Base-by-base conservation (phyloP, 2,329 filamentous ascomycete species). In the Endoconidiophora polonica region DNA sequence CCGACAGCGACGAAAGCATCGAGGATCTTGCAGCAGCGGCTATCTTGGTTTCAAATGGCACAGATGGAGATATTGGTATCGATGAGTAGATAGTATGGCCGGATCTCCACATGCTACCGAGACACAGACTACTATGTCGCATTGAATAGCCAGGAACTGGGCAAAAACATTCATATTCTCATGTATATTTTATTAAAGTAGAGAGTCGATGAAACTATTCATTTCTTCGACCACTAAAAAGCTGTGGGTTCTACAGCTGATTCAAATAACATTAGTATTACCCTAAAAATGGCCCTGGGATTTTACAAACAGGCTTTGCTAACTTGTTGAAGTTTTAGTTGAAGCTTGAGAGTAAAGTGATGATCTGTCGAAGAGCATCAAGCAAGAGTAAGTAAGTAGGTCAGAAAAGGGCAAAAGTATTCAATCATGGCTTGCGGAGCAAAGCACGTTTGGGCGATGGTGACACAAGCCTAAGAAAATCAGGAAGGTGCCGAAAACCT, bases 1-100 rank as follows among this genome's bases (percentile, higher is more conserved):
- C 49, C 3, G 29, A 45, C 16, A 53, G 47, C 4, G 51, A 49
- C n/a, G 47, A 36, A n/a, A 50, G 48, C 20, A 40, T 49, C 14
- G 37, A 41, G 29, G 51, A 48, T n/a, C 43, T 48, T 29, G 44
- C 48, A 23, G 47, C 43, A 22, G 51, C 42, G 23, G 47, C 47
- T 9, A 49, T 49, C 16, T n/a, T 51, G 18, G 38, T 51, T 37
- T 23, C 43, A 22, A 51, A 46, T 16, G 43, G 49, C 37, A 51
- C 44, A 33, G 26, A 33, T 2, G 26, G 12, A 33, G 26, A 33
- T 2, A 33, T 33, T 33, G 26, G 26, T 33, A 33, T 33, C 4
- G 26, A 33, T 33, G 4, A 33, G 26, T 33, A 33, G 3, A 33
- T 33, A 33, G 7, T 33, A 10, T 9, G 26, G 26, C 12, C 12